Base-by-base conservation (phyloP, 2,329 filamentous ascomycete species). In the Pseudogymnoascus sp. region DNA sequence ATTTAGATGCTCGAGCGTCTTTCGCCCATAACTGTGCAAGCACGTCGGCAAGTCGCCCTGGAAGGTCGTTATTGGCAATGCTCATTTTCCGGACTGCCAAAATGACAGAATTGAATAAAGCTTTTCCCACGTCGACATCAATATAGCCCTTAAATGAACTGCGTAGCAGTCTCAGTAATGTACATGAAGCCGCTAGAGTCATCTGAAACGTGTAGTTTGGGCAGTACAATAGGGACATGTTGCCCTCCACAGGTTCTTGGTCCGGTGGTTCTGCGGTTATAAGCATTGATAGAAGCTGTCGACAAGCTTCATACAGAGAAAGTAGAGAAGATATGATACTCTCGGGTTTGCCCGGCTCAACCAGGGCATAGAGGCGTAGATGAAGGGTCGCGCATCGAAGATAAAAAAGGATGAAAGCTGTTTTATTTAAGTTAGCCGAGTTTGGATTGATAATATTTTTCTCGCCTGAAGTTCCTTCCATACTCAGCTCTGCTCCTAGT, bases 151-250 rank as follows among this genome's bases (percentile, higher is more conserved):
- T 81, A 68, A 92, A 92, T 75, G 87, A 88, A 17, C 89, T 91
- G 59, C 87, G 84, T 75, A 92, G 87, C 62, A 93, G 79, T 70
- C 92, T 93, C 65, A 92, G 80, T 58, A 94, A 77, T 1, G 89
- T 86, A 68, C 92, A 92, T 3, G 87, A 86, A 4, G 87, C 89
- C 2, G 89, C 90, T n/a, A 92, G 84, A 62, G 92, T 84, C 87
- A 93, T 92, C 74, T 93, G 90, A 71, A 91, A 86, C 60, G 93
- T 84, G 73, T 92, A 92, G 71, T 88, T 91, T 66, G 84, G 87
- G 27, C 85, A 83, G 69, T 89, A 87, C 59, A 82, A 81, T 29
- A 91, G 77, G 59, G 21, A 21, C 21, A 88, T 81, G 60, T 72
- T 66, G 31, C 42, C 62, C 36, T 82, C 79, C 21, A 21, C 21